A percentile compares a stretch with the other conserved stretches of the same genome.
phyloP scores from a whole-genome alignment of 495 filamentous ascomycete species.

The Parachaetomium inaequale region DNA sequence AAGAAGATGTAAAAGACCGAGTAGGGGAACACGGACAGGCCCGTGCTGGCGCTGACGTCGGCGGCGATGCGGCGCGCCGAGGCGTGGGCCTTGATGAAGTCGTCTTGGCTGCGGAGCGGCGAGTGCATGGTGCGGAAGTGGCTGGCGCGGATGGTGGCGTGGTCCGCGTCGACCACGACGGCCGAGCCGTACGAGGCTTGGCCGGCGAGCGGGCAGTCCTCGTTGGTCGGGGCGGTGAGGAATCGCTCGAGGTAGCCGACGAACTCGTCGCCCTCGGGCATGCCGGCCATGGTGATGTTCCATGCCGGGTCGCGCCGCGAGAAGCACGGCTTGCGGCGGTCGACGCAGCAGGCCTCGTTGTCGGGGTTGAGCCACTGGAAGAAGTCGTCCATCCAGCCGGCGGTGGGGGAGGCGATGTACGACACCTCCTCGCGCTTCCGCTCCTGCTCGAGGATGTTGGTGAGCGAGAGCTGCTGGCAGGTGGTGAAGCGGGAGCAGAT shows the following conservation, averaged over 20 bases:
- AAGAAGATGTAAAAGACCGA: constrained; percentile 98
- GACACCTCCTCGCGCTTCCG: constrained; percentile 85
- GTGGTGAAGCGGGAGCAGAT: constrained; percentile 89
- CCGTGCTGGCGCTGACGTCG: constrained; percentile 62
- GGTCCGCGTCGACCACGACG: constrained; percentile 68
- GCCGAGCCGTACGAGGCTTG: constrained; percentile 83
- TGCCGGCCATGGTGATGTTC: constrained; percentile 83
- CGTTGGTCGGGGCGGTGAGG: constrained; percentile 73
- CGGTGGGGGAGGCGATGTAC: constrained; percentile 86
- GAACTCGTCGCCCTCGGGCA: constrained; percentile 91
- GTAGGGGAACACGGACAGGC: constrained; percentile 86
- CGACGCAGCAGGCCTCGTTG: constrained; percentile 73
- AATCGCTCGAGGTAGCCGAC: constrained; percentile 78
- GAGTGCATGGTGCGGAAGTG: constrained; percentile 91
- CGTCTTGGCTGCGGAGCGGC: constrained; percentile 79
- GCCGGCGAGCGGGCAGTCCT: constrained; percentile 81
- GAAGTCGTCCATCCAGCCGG: constrained; percentile 96
- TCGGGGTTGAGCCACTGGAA: constrained; percentile 91
- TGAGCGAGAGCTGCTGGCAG: constrained; percentile 76
- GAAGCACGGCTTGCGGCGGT: constrained; percentile 69
- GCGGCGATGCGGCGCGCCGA: constrained; percentile 85
- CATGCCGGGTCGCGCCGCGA: constrained; percentile 67
- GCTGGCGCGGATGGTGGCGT: constrained; percentile 65
- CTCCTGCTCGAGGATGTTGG: constrained; percentile 87
- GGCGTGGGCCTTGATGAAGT: constrained; percentile 88